Evolutionary conservation across 805 yeast species (phyloP).

Genomic region (Sugiyamaella marilandica): DNA sequence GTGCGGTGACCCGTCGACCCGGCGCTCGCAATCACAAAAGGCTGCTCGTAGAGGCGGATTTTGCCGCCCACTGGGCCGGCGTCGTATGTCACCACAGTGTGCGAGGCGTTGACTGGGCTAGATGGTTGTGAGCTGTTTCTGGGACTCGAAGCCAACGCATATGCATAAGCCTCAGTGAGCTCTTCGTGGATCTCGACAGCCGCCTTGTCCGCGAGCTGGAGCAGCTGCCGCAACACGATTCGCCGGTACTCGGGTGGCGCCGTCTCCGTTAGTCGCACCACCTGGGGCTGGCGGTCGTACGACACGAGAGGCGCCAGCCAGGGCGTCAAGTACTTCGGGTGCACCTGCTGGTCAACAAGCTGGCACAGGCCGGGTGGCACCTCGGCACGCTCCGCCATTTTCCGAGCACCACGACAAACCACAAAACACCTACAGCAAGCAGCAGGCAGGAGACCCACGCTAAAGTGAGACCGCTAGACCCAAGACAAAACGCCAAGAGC

Average conservation of each 20-base stretch:
- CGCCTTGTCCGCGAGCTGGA: conserved; percentile 10
- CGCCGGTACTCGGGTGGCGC: conserved; percentile 11
- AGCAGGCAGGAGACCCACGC: no score
- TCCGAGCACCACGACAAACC: no score
- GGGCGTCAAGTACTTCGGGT: conserved; percentile 9
- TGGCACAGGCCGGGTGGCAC: neutral
- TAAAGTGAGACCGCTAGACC: neutral
- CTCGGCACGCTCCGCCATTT: no score
- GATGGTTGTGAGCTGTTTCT: neutral
- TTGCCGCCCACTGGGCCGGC: neutral
- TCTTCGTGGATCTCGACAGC: conserved; percentile 9
- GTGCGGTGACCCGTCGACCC: conserved; percentile 89
- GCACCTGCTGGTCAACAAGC: conserved; percentile 22
- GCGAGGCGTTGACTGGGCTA: neutral
- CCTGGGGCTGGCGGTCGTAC: conserved; percentile 8
- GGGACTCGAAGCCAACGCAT: neutral
- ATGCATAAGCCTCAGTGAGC: conserved; percentile 11
- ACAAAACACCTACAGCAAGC: no score
- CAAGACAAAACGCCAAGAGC: neutral
- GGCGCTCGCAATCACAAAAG: conserved; percentile 24
- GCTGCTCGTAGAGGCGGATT: conserved; percentile 13
- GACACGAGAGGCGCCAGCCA: conserved; percentile 2
- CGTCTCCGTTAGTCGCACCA: conserved; percentile 5
- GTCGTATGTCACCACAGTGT: neutral
- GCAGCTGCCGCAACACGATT: conserved; percentile 14